A percentile compares a stretch with the other conserved stretches of the same genome.
phyloP scores from a whole-genome alignment of 2,329 filamentous ascomycete genomes.

The Penicillium sp. region DNA sequence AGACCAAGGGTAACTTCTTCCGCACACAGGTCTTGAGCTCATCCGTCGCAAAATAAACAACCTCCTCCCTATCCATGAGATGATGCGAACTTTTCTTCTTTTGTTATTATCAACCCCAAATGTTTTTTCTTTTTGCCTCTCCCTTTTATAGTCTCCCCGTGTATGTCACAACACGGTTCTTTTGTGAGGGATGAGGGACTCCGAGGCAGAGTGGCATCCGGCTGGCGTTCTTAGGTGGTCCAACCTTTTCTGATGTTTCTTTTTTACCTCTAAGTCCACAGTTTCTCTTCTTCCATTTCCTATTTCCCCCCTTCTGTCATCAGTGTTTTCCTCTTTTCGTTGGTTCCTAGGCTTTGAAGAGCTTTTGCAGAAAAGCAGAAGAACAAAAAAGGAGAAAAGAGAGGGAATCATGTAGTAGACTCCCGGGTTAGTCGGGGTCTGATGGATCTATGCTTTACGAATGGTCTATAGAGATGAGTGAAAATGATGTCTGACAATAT shows the following conservation, averaged over 20 bases:
- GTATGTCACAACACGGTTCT: slow-evolving; percentile 30
- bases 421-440: slow-evolving; percentile 20
- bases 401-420: slow-evolving; percentile 22
- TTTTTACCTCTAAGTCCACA: slow-evolving; percentile 28
- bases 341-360: slow-evolving; percentile 13
- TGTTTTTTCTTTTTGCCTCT: slow-evolving; percentile 32
- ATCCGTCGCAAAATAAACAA: slow-evolving; percentile 51
- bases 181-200: slow-evolving; percentile 35
- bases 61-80: slow-evolving; percentile 18
- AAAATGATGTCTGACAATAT: slow-evolving; percentile 29
- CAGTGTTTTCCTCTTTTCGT: slow-evolving; percentile 14
- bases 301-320: slow-evolving; percentile 23
- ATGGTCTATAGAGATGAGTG: slow-evolving; percentile 43
- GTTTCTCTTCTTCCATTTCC: slow-evolving; percentile 22
- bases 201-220: slow-evolving; percentile 42
- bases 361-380: slow-evolving; percentile 10
- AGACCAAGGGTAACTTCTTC: slow-evolving; percentile 99
- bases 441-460: slow-evolving; percentile 41
- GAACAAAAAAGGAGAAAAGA: slow-evolving; percentile 10
- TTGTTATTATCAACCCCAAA: slow-evolving; percentile 30
- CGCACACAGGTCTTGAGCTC: slow-evolving; percentile 86
- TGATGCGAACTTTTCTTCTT: slow-evolving; percentile 31
- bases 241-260: slow-evolving; percentile 29
- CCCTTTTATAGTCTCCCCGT: slow-evolving; percentile 32
- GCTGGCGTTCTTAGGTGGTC: slow-evolving; percentile 45